Conservation (phyloP, 345 rosid species). For the Salix viminalis region DNA sequence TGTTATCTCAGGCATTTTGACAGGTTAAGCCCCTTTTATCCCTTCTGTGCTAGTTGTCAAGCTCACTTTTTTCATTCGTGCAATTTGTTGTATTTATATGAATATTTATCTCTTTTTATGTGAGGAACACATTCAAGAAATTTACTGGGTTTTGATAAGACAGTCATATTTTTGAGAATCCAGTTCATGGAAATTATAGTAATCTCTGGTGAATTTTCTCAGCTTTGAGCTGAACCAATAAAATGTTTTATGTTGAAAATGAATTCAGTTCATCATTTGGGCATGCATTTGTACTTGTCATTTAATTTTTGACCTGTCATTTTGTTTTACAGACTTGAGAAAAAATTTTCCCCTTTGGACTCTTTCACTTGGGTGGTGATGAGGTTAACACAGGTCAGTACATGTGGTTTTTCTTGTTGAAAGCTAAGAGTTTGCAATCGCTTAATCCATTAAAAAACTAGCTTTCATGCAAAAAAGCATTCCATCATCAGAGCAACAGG, state of each 20-base stretch:
- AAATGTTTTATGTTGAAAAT: background rate
- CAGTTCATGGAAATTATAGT: background rate
- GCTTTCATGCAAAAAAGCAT: background rate
- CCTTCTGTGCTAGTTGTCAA: background rate
- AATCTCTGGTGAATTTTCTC: background rate
- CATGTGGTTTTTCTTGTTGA: constrained; percentile 3
- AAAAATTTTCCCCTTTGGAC: constrained; percentile 91
- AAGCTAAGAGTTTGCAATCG: background rate
- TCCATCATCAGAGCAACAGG: background rate
- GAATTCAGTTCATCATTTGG: background rate
- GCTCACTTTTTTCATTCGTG: background rate
- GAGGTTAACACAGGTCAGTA: constrained; percentile 83
- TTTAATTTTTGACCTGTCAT: background rate
- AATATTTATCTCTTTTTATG: background rate
- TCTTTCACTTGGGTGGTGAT: constrained; percentile 97
- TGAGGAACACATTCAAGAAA: background rate
- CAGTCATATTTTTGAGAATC: background rate
- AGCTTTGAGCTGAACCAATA: background rate
- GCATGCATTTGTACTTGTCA: background rate
- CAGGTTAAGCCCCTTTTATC: constrained; percentile 42
- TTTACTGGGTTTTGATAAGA: background rate
- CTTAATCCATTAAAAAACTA: background rate
- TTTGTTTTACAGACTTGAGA: constrained; percentile 54
- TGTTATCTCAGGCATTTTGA: constrained; percentile 70
- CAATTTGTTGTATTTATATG: background rate